Evolutionary conservation across 257 asterid genomes (phyloP), one percentile per base, ranked within the genome.

Genomic region (Petrea volubilis): DNA sequence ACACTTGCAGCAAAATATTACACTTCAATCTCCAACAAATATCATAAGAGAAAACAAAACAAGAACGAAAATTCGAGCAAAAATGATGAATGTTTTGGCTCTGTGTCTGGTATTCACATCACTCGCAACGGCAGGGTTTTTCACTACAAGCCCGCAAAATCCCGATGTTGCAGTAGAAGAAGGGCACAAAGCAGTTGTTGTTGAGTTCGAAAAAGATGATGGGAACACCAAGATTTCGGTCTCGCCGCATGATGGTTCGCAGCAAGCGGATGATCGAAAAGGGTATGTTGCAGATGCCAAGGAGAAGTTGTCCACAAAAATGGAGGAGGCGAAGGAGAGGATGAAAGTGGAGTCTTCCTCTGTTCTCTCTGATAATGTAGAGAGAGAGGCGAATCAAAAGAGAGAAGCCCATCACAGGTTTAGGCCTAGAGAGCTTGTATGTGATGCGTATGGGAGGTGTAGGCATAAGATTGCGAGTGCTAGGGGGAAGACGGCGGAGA

Each of bases 361-460:
- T 56, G 41, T 28, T 18, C 51, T 55, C 23, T 21, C 55, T 4
- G 28, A 11, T 15, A 0, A 34, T 17, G 56, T n/a, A n/a, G n/a
- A n/a, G n/a, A n/a, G n/a, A n/a, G n/a, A n/a, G n/a, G n/a, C n/a
- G 1, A 28, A 17, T 12, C 14, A 14, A 53, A 68, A 31, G 33
- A 43, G 79, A 29, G 68, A 29, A 33, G 11, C 4, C 25, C 50
- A 49, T 33, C 34, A 23, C 33, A 20, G 23, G 23, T 60, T 57
- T 31, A 59, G 63, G 49, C 43, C 80, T 0, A 40, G 67, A 24
- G 83, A 79, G 61, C 77, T 79, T 38, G 67, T 79, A 18, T 79
- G 83, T 27, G 83, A 79, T 51, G 77, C 83, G 3, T 74, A 69
- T 25, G 83, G 80, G 0, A 74, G 70, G 31, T 79, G 83, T 36